These are phyloP conservation scores for Stemphylium vesicarium DNA, from an alignment of 2,329 filamentous ascomycete genomes.

Conservation along the genomic window DNA sequence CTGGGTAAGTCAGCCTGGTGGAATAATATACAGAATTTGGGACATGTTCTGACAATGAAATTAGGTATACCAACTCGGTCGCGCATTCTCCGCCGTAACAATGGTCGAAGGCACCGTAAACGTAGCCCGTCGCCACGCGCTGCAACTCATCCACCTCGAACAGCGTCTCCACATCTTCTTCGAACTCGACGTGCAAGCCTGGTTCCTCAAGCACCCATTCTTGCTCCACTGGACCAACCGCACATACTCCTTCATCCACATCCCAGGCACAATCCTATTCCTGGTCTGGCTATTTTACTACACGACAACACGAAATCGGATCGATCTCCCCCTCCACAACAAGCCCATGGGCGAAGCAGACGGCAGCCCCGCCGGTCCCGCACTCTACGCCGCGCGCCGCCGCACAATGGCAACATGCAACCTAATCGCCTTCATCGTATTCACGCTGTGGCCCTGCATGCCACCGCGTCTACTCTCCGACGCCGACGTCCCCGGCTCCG, in stretches of 20 bases:
- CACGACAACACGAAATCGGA: slow-evolving; percentile 67
- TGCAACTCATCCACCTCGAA: slow-evolving; percentile 72
- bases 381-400: slow-evolving; percentile 62
- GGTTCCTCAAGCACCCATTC: slow-evolving; percentile 60
- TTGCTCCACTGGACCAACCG: slow-evolving; percentile 74
- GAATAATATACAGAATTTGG: background rate
- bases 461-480: slow-evolving; percentile 64
- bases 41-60: background rate
- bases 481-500: slow-evolving; percentile 58
- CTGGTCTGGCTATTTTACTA: slow-evolving; percentile 71
- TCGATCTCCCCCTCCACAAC: slow-evolving; percentile 49
- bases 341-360: slow-evolving; percentile 37
- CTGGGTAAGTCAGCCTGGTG: slow-evolving; percentile 66
- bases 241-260: slow-evolving; percentile 78
- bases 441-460: slow-evolving; percentile 67
- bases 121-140: slow-evolving; percentile 70
- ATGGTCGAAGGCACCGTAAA: slow-evolving; percentile 72
- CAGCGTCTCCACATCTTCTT: slow-evolving; percentile 68
- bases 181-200: slow-evolving; percentile 67
- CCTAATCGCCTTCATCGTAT: slow-evolving; percentile 64
- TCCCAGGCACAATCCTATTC: slow-evolving; percentile 76
- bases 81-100: slow-evolving; percentile 73
- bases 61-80: slow-evolving; percentile 75
- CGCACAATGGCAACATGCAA: slow-evolving; percentile 66
- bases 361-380: slow-evolving; percentile 56